phyloP scores from a whole-genome alignment of 129 eudicot species.

The Deinandra increscens region DNA sequence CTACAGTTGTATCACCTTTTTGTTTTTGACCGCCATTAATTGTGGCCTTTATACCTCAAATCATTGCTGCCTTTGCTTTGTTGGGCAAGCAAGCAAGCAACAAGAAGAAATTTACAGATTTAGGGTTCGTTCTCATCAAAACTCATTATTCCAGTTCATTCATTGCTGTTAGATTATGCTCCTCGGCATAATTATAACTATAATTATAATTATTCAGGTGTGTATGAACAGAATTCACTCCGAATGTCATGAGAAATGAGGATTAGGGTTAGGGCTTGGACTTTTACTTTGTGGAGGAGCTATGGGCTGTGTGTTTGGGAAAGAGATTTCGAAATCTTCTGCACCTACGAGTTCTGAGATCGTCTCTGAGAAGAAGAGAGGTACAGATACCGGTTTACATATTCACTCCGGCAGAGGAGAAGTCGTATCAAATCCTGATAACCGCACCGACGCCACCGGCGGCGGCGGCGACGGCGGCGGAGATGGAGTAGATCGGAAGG shows the following conservation, averaged over 20 bases:
- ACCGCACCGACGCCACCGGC: conserved; percentile 12
- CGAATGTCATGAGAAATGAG: conserved; percentile 55
- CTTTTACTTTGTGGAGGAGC: conserved; percentile 32
- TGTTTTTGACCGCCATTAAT: conserved; percentile 45
- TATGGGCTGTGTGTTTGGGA: conserved; percentile 94
- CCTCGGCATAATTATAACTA: conserved; percentile 18
- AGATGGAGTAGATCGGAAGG: conserved; percentile 48
- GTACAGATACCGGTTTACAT: conserved; percentile 38
- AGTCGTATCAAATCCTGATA: conserved; percentile 33
- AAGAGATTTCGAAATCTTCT: conserved; percentile 59
- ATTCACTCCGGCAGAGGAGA: conserved; percentile 37
- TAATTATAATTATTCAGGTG: conserved; percentile 34
- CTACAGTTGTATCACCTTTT: conserved; percentile 30
- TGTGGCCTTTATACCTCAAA: conserved; percentile 40
- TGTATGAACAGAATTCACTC: conserved; percentile 33
- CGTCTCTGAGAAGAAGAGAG: conserved; percentile 40
- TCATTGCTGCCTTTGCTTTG: conserved; percentile 70
- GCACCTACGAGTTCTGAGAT: conserved; percentile 47
- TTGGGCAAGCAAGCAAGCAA: conserved; percentile 35
- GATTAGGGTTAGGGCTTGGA: conserved; percentile 45
- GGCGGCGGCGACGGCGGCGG: conserved; percentile 32
- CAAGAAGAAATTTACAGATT: conserved; percentile 10
- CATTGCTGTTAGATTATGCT: conserved; percentile 35
- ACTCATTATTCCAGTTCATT: conserved; percentile 36
- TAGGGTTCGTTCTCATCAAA: conserved; percentile 42